Base-by-base conservation (phyloP, 352 stramenopile species). In the Blastocystis sp. region DNA sequence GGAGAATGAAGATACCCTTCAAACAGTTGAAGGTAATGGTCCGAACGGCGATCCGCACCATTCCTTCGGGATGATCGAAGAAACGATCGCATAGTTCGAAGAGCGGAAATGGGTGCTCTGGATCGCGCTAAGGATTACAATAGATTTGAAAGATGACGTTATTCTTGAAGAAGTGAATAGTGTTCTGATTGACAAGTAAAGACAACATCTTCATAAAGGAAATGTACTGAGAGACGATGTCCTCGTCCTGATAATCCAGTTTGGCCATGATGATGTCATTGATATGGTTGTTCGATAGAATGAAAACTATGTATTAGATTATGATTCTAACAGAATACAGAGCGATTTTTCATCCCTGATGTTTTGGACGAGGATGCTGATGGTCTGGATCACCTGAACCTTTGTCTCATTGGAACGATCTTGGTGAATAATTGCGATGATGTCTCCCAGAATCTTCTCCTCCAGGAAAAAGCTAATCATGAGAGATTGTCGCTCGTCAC, bases 341-440 rank as follows among this genome's bases (percentile, higher is more conserved):
- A 81, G 40, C 0, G 73, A 84, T 54, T 76, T 86, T 42, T 87
- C 77, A 69, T 76, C 69, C 29, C 54, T 57, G 42, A 88, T 87
- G 44, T 88, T 88, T 57, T 88, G 87, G 29, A 88, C 65, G 1
- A 88, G 84, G 38, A 88, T 88, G 49, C 87, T 88, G 29, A 88
- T 75, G 40, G 86, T 87, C 57, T 88, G 87, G 42, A 88, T 85
- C n/a, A 88, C 79, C 48, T 88, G 87, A 32, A 86, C 87, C 32
- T 88, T 85, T 11, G 87, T 65, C 29, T 56, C 51, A 6, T 65
- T 87, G 27, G 51, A 57, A 29, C 81, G 59, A 4, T 84, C 38
- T 49, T 87, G 86, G 49, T 75, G 49, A 21, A 88, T 64, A 4
- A 88, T 81, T 1, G 42, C 21, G 24, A 87, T 76, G 27, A 87